These are phyloP conservation scores for Abrus precatorius DNA, from an alignment of 306 rosid species.

Conservation along the genomic window DNA sequence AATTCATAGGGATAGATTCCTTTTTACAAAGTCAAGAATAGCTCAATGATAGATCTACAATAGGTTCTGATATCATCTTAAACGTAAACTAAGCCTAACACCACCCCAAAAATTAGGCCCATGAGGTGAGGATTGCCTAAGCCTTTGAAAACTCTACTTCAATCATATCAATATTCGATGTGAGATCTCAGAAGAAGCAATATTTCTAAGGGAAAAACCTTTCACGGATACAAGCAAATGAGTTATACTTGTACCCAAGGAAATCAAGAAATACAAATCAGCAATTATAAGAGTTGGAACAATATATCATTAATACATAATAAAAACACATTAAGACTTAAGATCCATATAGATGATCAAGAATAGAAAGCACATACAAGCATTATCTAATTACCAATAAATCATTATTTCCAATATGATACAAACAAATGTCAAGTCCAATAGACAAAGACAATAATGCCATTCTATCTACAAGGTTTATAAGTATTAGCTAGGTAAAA, in stretches of 20 bases:
- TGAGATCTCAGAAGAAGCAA: background rate
- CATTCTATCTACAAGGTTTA: constrained; percentile 21
- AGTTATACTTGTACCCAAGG: background rate
- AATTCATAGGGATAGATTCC: no score
- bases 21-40: no score
- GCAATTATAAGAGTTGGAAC: constrained; percentile 16
- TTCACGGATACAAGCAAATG: constrained; percentile 34
- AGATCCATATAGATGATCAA: constrained; percentile 27
- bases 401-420: background rate
- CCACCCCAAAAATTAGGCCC: no score
- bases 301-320: constrained; percentile 23
- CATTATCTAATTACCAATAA: constrained; percentile 19
- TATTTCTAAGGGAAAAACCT: constrained; percentile 30
- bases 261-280: constrained; percentile 32
- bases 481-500: constrained; percentile 20
- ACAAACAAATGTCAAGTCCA: constrained; percentile 15
- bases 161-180: no score
- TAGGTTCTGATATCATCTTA: no score
- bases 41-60: no score
- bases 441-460: constrained; percentile 9
- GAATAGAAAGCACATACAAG: constrained; percentile 30
- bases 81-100: no score
- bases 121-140: no score
- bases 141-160: no score
- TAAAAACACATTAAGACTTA: constrained; percentile 23